A percentile compares a stretch with the other conserved stretches of the same genome.
These are phyloP conservation scores for Pleurostoma richardsiae DNA, from an alignment of 2,329 filamentous ascomycete genomes.

Conservation along the genomic window DNA sequence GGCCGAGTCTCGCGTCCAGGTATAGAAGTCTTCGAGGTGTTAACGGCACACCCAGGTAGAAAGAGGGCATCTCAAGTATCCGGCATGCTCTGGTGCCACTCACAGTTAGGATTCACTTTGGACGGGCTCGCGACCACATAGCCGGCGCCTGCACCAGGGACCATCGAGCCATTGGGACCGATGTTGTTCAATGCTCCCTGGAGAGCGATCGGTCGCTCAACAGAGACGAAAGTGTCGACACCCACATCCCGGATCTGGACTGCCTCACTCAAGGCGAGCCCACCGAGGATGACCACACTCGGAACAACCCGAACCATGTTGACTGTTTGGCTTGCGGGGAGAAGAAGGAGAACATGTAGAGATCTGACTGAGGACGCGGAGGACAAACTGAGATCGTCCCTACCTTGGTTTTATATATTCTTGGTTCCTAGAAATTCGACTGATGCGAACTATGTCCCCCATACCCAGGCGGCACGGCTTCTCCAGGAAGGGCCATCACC, in stretches of 20 bases:
- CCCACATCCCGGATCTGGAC: background rate
- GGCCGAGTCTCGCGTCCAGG: constrained; percentile 52
- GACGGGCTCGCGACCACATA: constrained; percentile 52
- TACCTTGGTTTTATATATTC: too few species aligned
- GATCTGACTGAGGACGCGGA: too few species aligned
- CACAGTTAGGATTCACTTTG: constrained; percentile 48
- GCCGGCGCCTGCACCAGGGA: constrained; percentile 39
- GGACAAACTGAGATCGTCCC: too few species aligned
- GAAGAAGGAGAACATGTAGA: too few species aligned
- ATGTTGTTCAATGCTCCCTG: constrained; percentile 51
- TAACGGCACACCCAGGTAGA: background rate
- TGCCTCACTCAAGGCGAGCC: background rate
- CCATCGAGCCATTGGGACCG: constrained; percentile 42
- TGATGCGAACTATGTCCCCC: too few species aligned
- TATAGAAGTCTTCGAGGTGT: constrained; percentile 46
- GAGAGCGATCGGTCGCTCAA: constrained; percentile 40
- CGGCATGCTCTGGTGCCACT: constrained; percentile 10
- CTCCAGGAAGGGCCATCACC: too few species aligned
- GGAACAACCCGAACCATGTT: too few species aligned
- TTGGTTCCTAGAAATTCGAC: too few species aligned
- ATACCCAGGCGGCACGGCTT: too few species aligned
- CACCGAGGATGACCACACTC: constrained; percentile 4
- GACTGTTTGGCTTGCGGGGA: too few species aligned
- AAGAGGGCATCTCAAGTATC: too few species aligned
- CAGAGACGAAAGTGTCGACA: constrained; percentile 27